Percentiles rank a stretch among this genome's conserved stretches.
These are phyloP conservation scores for Tulasnella sp. DNA, from an alignment of 768 basidiomycete genomes.

Conservation along the genomic window DNA sequence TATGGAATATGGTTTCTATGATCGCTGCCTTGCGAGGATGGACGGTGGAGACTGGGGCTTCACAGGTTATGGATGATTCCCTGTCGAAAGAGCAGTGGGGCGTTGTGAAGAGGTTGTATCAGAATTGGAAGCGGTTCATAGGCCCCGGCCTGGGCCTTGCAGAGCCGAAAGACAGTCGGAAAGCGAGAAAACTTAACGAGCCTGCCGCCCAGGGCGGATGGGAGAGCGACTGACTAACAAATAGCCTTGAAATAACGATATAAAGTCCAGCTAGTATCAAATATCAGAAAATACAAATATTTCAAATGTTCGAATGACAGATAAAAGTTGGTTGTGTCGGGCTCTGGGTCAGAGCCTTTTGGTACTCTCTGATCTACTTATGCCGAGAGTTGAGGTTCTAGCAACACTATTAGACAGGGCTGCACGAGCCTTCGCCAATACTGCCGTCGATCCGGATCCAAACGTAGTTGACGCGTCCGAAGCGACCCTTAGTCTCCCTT, in stretches of 20 bases:
- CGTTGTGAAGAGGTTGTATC: slow-evolving; percentile 51
- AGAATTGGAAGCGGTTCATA: slow-evolving; percentile 46
- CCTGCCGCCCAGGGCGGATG: background rate
- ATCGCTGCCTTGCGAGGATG: slow-evolving; percentile 72
- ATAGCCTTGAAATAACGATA: background rate
- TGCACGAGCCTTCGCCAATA: slow-evolving; percentile 7
- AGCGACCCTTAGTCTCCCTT: background rate
- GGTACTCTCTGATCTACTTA: no score
- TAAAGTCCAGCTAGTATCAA: no score
- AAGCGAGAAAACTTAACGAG: background rate
- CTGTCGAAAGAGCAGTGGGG: slow-evolving; percentile 42
- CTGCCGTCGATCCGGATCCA: background rate
- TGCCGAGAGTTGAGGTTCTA: background rate
- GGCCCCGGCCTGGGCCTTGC: slow-evolving; percentile 7
- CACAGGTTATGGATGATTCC: slow-evolving; percentile 24
- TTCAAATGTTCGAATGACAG: no score
- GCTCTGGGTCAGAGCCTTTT: no score
- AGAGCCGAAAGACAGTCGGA: background rate
- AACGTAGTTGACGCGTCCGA: background rate
- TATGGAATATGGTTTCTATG: slow-evolving; percentile 67
- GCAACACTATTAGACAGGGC: slow-evolving; percentile 1
- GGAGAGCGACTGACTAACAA: slow-evolving; percentile 3
- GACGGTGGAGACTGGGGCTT: slow-evolving; percentile 56
- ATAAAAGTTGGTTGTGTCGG: no score
- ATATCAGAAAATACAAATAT: no score